These are phyloP conservation scores for Nothophoma quercina DNA, from an alignment of 2,329 filamentous ascomycete species.

Conservation along the genomic window DNA sequence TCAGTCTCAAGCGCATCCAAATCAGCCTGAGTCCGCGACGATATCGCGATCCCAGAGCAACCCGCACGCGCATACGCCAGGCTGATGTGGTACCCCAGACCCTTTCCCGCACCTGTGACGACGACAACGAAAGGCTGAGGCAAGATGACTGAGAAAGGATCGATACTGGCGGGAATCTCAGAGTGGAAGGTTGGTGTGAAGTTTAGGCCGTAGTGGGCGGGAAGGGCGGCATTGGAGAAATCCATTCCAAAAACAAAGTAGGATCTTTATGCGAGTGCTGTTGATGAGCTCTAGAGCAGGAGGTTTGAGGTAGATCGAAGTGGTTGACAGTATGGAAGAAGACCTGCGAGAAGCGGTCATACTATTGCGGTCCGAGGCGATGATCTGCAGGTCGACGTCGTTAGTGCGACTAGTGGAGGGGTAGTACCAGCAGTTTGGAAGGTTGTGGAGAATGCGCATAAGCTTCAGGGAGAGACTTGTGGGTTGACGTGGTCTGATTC, in stretches of 20 bases:
- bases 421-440: too few relatives aligned
- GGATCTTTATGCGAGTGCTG: too few relatives aligned
- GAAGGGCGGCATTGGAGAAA: conserved; percentile 7
- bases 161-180: conserved; percentile 62
- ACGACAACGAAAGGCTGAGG: conserved; percentile 49
- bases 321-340: not conserved
- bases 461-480: too few relatives aligned
- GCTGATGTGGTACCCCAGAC: conserved; percentile 62
- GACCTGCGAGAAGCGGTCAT: not conserved
- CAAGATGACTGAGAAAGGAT: conserved; percentile 41
- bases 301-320: not conserved
- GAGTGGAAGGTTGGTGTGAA: conserved; percentile 43
- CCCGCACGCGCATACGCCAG: conserved; percentile 63
- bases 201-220: conserved; percentile 17
- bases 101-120: conserved; percentile 63
- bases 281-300: too few relatives aligned
- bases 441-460: too few relatives aligned
- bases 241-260: not conserved
- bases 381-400: conserved; percentile 1
- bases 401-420: conserved; percentile 9
- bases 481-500: too few relatives aligned
- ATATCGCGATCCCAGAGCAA: conserved; percentile 60
- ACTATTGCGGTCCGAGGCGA: not conserved
- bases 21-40: conserved; percentile 24
- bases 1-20: conserved; percentile 19